phyloP scores from a whole-genome alignment of 495 filamentous ascomycete species.

The Trichoderma parareesei region DNA sequence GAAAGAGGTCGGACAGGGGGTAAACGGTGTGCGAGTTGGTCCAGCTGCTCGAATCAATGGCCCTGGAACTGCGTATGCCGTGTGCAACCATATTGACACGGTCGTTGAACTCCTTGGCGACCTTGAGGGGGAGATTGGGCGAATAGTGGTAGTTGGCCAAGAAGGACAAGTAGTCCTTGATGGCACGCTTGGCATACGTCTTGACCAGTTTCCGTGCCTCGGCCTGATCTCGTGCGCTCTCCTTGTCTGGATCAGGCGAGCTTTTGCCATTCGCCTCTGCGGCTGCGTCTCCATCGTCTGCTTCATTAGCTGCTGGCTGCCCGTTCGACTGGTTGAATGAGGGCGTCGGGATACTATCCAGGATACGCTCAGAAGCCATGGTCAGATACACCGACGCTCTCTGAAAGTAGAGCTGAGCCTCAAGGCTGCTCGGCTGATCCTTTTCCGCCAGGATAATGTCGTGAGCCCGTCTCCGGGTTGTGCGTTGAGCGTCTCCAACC shows the following conservation, averaged over 20 bases:
- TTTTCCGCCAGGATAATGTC: conserved; percentile 55
- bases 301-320: neutral
- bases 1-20: conserved; percentile 48
- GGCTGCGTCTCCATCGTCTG: neutral
- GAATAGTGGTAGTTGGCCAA: conserved; percentile 69
- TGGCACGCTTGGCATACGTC: conserved; percentile 61
- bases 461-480: conserved; percentile 32
- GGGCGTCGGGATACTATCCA: conserved; percentile 36
- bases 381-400: conserved; percentile 65
- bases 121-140: conserved; percentile 53
- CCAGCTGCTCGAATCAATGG: conserved; percentile 4
- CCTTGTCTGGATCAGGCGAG: conserved; percentile 26
- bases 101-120: conserved; percentile 58
- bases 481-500: conserved; percentile 25
- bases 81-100: conserved; percentile 50
- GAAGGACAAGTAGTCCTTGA: conserved; percentile 62
- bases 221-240: conserved; percentile 35
- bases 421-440: conserved; percentile 63
- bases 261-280: conserved; percentile 15
- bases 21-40: conserved; percentile 29
- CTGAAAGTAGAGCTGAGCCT: conserved; percentile 68
- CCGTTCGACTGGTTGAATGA: neutral
- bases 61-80: conserved; percentile 21
- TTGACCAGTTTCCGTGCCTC: conserved; percentile 60
- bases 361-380: conserved; percentile 57